Conservation (phyloP, 202 grass and related monocot genomes). For the Elaeis oleifera region DNA sequence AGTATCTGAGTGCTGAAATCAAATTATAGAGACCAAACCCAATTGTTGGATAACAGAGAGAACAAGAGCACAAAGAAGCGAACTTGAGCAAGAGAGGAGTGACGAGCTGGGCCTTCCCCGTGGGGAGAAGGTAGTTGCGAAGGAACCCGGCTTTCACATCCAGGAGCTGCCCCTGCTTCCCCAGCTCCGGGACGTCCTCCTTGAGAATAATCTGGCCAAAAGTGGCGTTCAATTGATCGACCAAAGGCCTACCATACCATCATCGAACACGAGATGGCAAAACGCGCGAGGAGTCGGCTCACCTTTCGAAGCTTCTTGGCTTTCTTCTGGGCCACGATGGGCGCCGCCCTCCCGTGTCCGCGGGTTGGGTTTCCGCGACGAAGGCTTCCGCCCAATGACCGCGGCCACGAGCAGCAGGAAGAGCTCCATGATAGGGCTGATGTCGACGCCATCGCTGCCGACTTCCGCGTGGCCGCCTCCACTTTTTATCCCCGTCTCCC, state of each 20-base stretch:
- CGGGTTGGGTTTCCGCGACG: neutral
- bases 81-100: slow-evolving; percentile 86
- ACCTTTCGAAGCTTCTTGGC: slow-evolving; percentile 73
- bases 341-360: neutral
- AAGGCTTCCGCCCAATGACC: neutral
- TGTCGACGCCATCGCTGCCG: slow-evolving; percentile 32
- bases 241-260: too few relatives aligned
- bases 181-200: slow-evolving; percentile 56
- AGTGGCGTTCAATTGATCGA: neutral
- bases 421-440: slow-evolving; percentile 38
- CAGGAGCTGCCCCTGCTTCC: slow-evolving; percentile 56
- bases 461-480: too few relatives aligned
- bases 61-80: neutral
- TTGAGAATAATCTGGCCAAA: slow-evolving; percentile 59
- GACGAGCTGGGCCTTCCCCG: slow-evolving; percentile 69
- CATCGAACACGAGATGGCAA: neutral
- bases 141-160: slow-evolving; percentile 82
- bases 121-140: slow-evolving; percentile 83
- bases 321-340: slow-evolving; percentile 57
- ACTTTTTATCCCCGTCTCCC: too few relatives aligned
- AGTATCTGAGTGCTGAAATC: too few relatives aligned
- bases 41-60: neutral
- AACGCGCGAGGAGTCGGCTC: neutral
- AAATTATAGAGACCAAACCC: too few relatives aligned
- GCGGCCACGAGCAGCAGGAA: slow-evolving; percentile 9